Evolutionary conservation across 2,329 filamentous ascomycete species (phyloP).

Genomic region (Scopulariopsis brevicaulis): DNA sequence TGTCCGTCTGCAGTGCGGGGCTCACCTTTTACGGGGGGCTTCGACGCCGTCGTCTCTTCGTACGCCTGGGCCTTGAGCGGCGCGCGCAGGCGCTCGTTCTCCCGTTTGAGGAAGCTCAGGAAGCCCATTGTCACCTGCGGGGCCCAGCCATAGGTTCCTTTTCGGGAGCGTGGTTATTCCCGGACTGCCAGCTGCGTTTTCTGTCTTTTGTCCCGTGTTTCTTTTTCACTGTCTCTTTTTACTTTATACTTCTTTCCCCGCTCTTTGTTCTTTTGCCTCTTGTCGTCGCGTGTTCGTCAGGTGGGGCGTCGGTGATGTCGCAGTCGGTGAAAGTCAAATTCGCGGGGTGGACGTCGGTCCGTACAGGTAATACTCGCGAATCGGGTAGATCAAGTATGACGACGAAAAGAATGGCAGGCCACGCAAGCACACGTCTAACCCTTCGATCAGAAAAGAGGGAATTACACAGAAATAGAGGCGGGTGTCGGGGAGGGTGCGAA

Average conservation of each 20-base stretch:
- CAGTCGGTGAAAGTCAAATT: too few relatives aligned
- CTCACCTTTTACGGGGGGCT: slow-evolving; percentile 3
- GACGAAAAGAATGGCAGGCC: background rate
- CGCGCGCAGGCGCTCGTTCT: slow-evolving; percentile 4
- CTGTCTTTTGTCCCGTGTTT: background rate
- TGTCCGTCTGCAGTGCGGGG: background rate
- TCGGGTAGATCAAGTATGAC: background rate
- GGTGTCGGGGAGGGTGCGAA: background rate
- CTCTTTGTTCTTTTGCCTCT: too few relatives aligned
- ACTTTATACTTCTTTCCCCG: too few relatives aligned
- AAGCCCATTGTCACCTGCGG: slow-evolving; percentile 3
- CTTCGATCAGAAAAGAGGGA: background rate
- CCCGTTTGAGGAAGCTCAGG: slow-evolving; percentile 4
- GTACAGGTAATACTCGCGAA: too few relatives aligned
- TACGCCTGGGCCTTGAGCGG: slow-evolving; percentile 4
- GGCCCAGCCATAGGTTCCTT: background rate
- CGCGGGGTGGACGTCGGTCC: too few relatives aligned
- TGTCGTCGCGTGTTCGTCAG: too few relatives aligned
- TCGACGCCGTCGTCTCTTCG: background rate
- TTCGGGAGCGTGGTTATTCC: background rate
- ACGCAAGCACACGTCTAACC: background rate
- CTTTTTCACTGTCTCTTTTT: background rate
- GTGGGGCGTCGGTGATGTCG: too few relatives aligned
- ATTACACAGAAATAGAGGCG: background rate
- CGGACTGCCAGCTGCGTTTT: background rate